Base-by-base conservation (phyloP, 176 grass and related monocot genomes). In the Carex littledalei region DNA sequence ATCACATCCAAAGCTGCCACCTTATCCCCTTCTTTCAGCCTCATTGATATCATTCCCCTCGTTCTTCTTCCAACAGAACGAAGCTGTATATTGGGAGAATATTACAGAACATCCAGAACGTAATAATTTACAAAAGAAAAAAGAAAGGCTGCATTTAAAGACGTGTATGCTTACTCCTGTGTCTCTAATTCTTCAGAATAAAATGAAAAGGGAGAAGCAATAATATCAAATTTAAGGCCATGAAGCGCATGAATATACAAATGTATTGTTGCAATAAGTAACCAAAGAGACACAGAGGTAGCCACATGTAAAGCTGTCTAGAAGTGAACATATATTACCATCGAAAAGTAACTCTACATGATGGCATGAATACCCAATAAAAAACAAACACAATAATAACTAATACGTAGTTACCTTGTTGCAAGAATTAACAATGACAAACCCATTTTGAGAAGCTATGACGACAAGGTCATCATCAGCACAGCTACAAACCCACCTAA, bases 1-100 rank as follows among this genome's bases (percentile, higher is more conserved):
- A 95, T 95, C 86, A 94, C 87, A 85, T 95, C 91, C 96, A 99
- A 94, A 9, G 93, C 86, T 81, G 96, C 96, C 88, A 98, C 88
- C 81, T 91, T 95, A 72, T 95, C 96, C 6, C 61, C 88, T 86
- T 89, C 91, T 85, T 81, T 95, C 52, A 98, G 88, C 76, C 31
- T 95, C 96, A 95, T 99, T 11, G 96, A 87, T 87, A 31, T n/a
- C n/a, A 66, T 56, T 49, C 96, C 96, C 86, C 84, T 95, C 58
- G 96, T 91, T 84, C 3, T 94, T 86, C 96, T 99, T 92, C 93
- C 87, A 73, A 88, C 70, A 18, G 88, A 49, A 39, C 96, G 96
- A 78, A 99, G 90, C 96, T 99, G 91, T 76, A 18, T 17, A 79
- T 52, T 29, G 77, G 75, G 61, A 65, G 35, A 88, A 63, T 72